Evolutionary conservation across 768 basidiomycete genomes (phyloP).

Genomic region (Lactarius hengduanensis): DNA sequence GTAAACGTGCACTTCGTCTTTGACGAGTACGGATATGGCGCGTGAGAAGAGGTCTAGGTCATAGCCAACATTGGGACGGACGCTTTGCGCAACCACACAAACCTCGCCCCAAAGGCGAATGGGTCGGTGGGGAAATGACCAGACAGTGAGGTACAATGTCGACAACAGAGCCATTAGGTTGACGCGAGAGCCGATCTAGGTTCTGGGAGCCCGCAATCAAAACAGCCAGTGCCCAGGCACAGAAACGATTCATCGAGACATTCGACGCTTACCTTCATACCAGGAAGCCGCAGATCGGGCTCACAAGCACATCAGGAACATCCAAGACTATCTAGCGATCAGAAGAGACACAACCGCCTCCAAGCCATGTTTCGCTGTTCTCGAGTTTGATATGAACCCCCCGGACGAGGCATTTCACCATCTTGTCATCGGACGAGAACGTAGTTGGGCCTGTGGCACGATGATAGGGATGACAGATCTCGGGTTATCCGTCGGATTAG

Average conservation of each 20-base stretch:
- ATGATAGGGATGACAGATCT: no score
- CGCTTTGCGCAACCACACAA: constrained; percentile 30
- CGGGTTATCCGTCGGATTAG: no score
- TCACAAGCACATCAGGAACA: constrained; percentile 20
- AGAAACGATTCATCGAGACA: constrained; percentile 26
- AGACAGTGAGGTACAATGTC: constrained; percentile 26
- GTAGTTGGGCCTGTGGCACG: no score
- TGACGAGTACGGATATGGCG: constrained; percentile 31
- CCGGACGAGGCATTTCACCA: constrained; percentile 23
- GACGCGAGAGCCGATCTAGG: constrained; percentile 18
- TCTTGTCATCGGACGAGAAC: constrained; percentile 1
- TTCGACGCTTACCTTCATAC: constrained; percentile 27
- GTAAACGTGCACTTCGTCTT: constrained; percentile 34
- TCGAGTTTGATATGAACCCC: constrained; percentile 23
- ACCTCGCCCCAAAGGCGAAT: constrained; percentile 29
- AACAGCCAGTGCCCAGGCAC: constrained; percentile 24
- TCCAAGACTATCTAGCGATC: constrained; percentile 26
- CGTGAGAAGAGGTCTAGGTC: constrained; percentile 25
- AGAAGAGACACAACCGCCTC: constrained; percentile 25
- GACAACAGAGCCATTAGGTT: not conserved
- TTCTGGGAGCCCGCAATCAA: constrained; percentile 31
- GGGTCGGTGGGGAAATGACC: constrained; percentile 30
- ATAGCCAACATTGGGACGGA: constrained; percentile 32
- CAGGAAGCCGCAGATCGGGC: constrained; percentile 25
- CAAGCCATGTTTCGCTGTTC: constrained; percentile 25